Base-by-base conservation (phyloP, 441 rosid species). In the Bruguiera hainesii region DNA sequence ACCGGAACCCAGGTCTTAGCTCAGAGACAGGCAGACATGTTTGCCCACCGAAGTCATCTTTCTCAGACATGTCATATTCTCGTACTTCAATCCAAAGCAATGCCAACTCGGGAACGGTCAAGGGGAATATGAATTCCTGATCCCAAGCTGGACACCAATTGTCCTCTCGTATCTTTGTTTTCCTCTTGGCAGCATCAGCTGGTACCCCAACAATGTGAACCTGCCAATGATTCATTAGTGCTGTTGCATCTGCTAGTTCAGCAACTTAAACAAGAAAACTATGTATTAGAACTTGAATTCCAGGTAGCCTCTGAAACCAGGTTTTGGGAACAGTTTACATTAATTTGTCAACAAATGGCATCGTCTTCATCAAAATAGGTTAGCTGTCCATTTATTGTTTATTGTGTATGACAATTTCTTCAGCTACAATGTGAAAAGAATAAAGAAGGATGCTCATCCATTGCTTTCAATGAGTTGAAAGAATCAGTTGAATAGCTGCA, bases 1-100 rank as follows among this genome's bases (percentile, higher is more conserved):
- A 73, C 72, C 97, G 89, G 68, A 91, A 83, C 63, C 97, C 97
- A n/a, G 71, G 75, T 77, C 82, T 83, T 68, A 91, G 69, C 62
- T 91, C 96, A 4, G 82, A 73, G 49, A 89, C 81, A 1, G 93
- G 93, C 50, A 89, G 56, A 75, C 91, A 89, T 25, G 93, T 84
- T 77, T 91, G 97, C 11, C 96, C 94, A 18, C 86, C 94, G 30
- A 91, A 89, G 70, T 87, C 96, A 60, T 91, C 94, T 75, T 82
- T 91, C 70, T 89, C 97, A 0, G 92, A 80, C 83, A 78, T 77
- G 79, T 91, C 94, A 29, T 84, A 85, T 69, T 91, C 96, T 16
- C 80, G 85, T 18, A 89, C 88, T 73, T 86, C 97, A 16, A 91
- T 59, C 35, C 88, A 81, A 23, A 91, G 81, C 66, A 91, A 74